Base-by-base conservation (phyloP, 352 stramenopile species). In the Aphanomyces stellatus region DNA sequence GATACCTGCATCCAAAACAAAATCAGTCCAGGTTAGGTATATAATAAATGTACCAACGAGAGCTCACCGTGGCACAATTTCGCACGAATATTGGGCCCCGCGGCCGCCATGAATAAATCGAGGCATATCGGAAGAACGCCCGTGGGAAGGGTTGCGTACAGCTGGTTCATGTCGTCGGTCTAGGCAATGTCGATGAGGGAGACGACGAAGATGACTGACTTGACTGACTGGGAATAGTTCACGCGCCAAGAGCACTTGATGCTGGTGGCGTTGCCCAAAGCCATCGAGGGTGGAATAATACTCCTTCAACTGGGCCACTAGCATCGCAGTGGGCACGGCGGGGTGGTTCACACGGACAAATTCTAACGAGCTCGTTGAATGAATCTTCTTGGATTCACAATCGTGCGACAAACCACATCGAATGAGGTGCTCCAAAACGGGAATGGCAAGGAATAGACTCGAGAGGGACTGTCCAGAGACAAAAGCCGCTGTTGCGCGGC, bases 281-380 rank as follows among this genome's bases (percentile, higher is more conserved):
- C 83, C 83, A 60, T 91, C 83, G 8, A 91, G 59, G 17, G 83
- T 91, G 15, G 83, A 91, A 65, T 90, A 91, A 63, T 91, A 91
- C 19, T 79, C 72, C 30, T 87, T 75, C 43, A 85, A 77, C 57
- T 91, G 83, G 10, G 83, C 83, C 0, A 71, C 53, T 22, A 60
- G 65, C 41, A 69, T 73, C 6, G 69, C 79, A 35, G 77, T 65
- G 13, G 28, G 60, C 13, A 67, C 81, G 22, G 24, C 59, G 11
- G n/a, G 31, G 3, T 74, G 49, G 61, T 91, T 91, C 3, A 28
- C 28, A 1, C 51, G 59, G 30, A 90, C 68, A 71, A 91, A 91
- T 64, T 82, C 57, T 61, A 87, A 34, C 2, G 25, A 3, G 34
- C 13, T 46, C 0, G 37, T 1, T 46, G 37, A 46, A 11, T n/a